Conservation (phyloP, 1,284 basidiomycete species). For the Rhodotorula sp. region DNA sequence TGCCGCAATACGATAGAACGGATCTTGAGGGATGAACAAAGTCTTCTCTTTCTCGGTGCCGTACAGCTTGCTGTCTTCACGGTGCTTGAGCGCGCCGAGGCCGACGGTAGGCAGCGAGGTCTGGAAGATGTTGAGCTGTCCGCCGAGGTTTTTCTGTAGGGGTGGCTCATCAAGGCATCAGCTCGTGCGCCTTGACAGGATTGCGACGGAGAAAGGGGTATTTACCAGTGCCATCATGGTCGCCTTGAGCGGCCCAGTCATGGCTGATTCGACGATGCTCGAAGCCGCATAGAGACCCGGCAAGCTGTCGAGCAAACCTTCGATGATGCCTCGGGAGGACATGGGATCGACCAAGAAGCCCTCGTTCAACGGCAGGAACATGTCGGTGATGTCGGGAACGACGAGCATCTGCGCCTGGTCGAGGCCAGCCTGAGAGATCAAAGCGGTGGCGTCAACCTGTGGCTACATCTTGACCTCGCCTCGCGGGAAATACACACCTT, state of each 20-base stretch:
- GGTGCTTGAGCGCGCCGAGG: constrained; percentile 63
- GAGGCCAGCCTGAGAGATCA: constrained; percentile 55
- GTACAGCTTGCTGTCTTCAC: constrained; percentile 70
- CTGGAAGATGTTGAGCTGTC: constrained; percentile 81
- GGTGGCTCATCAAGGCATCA: not conserved
- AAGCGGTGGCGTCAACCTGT: not conserved
- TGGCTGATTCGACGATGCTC: constrained; percentile 60
- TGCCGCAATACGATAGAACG: constrained; percentile 75
- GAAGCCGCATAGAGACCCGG: constrained; percentile 65
- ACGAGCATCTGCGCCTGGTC: constrained; percentile 74
- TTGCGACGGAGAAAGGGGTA: constrained; percentile 4
- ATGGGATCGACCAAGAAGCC: constrained; percentile 78
- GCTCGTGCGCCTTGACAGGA: constrained; percentile 11
- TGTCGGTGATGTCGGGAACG: constrained; percentile 83
- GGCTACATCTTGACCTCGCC: no score
- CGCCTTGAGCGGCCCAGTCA: constrained; percentile 77
- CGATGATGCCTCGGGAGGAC: constrained; percentile 55
- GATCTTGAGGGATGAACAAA: constrained; percentile 72
- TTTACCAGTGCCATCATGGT: constrained; percentile 69
- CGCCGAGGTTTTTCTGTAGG: constrained; percentile 70
- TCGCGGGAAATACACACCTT: constrained; percentile 60
- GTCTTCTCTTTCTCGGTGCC: constrained; percentile 86
- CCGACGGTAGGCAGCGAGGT: constrained; percentile 76
- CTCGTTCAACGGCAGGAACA: constrained; percentile 73
- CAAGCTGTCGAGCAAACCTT: constrained; percentile 59